A percentile compares a stretch with the other conserved stretches of the same genome.
Evolutionary conservation across 73 alveolate species (phyloP).

Genomic region (Symbiodinium natans): DNA sequence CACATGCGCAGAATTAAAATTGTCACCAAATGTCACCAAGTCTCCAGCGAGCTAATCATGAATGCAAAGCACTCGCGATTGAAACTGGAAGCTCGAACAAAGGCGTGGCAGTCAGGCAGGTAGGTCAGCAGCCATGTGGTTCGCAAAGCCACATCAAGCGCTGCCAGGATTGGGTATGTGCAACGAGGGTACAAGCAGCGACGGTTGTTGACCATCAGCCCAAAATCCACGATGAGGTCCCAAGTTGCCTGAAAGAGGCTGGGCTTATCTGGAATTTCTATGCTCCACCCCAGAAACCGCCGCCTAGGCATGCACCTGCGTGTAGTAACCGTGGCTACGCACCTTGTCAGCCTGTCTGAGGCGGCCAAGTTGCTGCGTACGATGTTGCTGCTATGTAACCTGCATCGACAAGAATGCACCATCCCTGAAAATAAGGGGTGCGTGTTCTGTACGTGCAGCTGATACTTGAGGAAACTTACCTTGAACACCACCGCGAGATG

Average conservation of each 20-base stretch:
- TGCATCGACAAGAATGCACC: not conserved
- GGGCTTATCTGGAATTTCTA: too few species aligned
- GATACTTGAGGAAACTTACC: too few species aligned
- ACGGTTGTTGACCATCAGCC: slow-evolving; percentile 25
- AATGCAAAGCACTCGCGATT: slow-evolving; percentile 75
- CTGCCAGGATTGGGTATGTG: not conserved
- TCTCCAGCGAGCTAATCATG: slow-evolving; percentile 43
- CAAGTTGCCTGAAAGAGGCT: slow-evolving; percentile 50
- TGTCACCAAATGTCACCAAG: not conserved
- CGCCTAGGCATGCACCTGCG: too few species aligned
- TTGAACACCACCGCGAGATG: too few species aligned
- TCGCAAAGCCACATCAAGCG: slow-evolving; percentile 32
- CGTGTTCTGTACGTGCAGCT: too few species aligned
- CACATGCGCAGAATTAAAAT: not conserved
- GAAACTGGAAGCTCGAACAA: slow-evolving; percentile 55
- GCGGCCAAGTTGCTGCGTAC: not conserved
- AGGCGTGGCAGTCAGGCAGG: slow-evolving; percentile 59
- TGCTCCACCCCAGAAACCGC: too few species aligned
- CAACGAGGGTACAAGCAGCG: slow-evolving; percentile 48
- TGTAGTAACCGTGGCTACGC: too few species aligned
- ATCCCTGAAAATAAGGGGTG: too few species aligned
- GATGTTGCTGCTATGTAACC: not conserved
- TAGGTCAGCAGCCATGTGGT: slow-evolving; percentile 84
- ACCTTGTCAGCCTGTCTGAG: too few species aligned
- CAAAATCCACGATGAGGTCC: slow-evolving; percentile 80